Percentiles rank a stretch among this genome's conserved stretches.
Evolutionary conservation across 2,329 filamentous ascomycete genomes (phyloP).

Genomic region (Calonectria montana): DNA sequence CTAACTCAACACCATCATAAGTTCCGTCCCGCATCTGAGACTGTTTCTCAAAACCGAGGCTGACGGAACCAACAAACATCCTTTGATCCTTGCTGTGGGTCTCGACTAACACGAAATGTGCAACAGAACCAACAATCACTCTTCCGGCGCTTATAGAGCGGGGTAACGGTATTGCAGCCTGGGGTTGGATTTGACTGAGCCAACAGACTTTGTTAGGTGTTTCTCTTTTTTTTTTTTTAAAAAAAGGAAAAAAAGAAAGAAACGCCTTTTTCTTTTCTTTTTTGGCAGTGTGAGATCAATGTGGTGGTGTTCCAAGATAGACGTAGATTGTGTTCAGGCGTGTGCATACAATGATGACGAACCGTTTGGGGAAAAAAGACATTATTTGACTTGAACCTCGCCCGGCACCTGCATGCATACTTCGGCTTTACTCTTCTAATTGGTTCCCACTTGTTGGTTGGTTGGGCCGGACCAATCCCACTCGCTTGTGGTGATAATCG

Average conservation of each 20-base stretch:
- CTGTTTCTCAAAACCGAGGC: neutral
- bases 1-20: neutral
- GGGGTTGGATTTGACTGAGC: neutral
- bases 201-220: neutral
- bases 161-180: neutral
- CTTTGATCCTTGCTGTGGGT: neutral
- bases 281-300: neutral
- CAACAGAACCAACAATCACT: neutral
- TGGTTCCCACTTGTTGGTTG: neutral
- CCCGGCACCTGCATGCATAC: neutral
- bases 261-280: no score
- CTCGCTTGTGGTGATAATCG: neutral
- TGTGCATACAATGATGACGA: neutral
- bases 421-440: neutral
- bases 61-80: neutral
- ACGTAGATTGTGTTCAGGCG: neutral
- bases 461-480: neutral
- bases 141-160: neutral
- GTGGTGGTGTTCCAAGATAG: neutral
- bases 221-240: neutral
- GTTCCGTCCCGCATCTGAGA: neutral
- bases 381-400: neutral
- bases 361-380: neutral
- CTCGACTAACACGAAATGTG: neutral
- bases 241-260: no score